phyloP scores from a whole-genome alignment of 2,329 filamentous ascomycete species.

The Myriangium duriaei region DNA sequence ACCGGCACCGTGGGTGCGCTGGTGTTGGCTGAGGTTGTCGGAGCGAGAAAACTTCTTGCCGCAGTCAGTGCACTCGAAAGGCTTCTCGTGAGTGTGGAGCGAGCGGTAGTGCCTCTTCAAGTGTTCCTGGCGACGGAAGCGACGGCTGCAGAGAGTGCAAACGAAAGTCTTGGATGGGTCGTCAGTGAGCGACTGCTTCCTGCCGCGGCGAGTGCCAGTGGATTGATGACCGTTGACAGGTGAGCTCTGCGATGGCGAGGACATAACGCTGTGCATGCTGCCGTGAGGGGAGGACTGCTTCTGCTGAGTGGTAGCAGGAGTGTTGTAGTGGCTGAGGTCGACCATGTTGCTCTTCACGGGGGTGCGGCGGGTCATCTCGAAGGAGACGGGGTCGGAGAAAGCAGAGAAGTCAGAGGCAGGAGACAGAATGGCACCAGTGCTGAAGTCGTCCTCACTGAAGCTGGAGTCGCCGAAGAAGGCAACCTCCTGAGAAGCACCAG shows the following conservation, averaged over 20 bases:
- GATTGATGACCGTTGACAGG: constrained; percentile 17
- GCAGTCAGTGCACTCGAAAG: constrained; percentile 93
- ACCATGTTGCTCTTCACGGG: constrained; percentile 17
- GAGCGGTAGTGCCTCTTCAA: constrained; percentile 98
- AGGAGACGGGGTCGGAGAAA: constrained; percentile 9
- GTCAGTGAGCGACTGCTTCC: constrained; percentile 96
- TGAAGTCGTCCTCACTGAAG: constrained; percentile 56
- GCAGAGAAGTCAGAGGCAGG: constrained; percentile 13
- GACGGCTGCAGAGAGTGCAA: constrained; percentile 88
- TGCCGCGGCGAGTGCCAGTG: constrained; percentile 77
- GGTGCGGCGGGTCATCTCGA: constrained; percentile 10
- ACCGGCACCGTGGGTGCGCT: constrained; percentile 81
- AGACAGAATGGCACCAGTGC: constrained; percentile 9
- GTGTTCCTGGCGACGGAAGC: constrained; percentile 96
- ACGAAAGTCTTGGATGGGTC: constrained; percentile 98
- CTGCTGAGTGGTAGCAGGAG: constrained; percentile 32
- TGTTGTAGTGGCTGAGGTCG: constrained; percentile 31
- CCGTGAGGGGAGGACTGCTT: constrained; percentile 28
- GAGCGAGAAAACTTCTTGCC: constrained; percentile 98
- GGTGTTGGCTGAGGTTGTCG: constrained; percentile 93
- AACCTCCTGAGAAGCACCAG: constrained; percentile 49
- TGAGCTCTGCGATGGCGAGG: constrained; percentile 10
- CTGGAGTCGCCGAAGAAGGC: constrained; percentile 65
- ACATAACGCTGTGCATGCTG: constrained; percentile 25
- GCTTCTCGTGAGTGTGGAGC: constrained; percentile 96